phyloP scores from a whole-genome alignment of 495 filamentous ascomycete genomes.

The Talaromyces adpressus region DNA sequence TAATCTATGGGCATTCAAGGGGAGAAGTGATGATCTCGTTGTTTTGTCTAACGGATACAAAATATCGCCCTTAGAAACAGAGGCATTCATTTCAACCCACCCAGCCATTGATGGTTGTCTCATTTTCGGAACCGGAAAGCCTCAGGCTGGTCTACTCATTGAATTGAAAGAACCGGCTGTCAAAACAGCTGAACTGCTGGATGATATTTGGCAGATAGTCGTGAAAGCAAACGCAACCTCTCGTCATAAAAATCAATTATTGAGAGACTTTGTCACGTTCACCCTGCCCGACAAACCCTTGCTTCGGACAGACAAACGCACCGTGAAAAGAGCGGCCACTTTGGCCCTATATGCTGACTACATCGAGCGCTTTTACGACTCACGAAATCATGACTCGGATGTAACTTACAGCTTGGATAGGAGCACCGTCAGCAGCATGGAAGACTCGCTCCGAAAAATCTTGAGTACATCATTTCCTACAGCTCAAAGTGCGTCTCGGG shows the following conservation, averaged over 20 bases:
- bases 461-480: background rate
- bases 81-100: slow-evolving; percentile 10
- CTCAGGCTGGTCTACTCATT: slow-evolving; percentile 19
- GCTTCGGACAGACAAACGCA: slow-evolving; percentile 21
- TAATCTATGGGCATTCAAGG: slow-evolving; percentile 14
- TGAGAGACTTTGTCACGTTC: slow-evolving; percentile 11
- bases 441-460: background rate
- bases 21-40: slow-evolving; percentile 19
- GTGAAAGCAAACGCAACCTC: slow-evolving; percentile 17
- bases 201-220: slow-evolving; percentile 20
- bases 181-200: slow-evolving; percentile 15
- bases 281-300: slow-evolving; percentile 16
- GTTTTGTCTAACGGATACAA: slow-evolving; percentile 17
- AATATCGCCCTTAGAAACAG: slow-evolving; percentile 10
- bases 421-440: background rate
- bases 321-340: slow-evolving; percentile 23
- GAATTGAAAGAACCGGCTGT: slow-evolving; percentile 17
- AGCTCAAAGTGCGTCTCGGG: slow-evolving; percentile 11
- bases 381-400: background rate
- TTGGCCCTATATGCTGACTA: slow-evolving; percentile 26
- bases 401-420: background rate
- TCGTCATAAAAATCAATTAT: slow-evolving; percentile 20
- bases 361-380: slow-evolving; percentile 15
- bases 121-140: slow-evolving; percentile 16
- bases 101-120: slow-evolving; percentile 12